A percentile compares a stretch with the other conserved stretches of the same genome.
Conservation (phyloP, 2,329 filamentous ascomycete genomes). For the Podosphaera leucotricha region DNA sequence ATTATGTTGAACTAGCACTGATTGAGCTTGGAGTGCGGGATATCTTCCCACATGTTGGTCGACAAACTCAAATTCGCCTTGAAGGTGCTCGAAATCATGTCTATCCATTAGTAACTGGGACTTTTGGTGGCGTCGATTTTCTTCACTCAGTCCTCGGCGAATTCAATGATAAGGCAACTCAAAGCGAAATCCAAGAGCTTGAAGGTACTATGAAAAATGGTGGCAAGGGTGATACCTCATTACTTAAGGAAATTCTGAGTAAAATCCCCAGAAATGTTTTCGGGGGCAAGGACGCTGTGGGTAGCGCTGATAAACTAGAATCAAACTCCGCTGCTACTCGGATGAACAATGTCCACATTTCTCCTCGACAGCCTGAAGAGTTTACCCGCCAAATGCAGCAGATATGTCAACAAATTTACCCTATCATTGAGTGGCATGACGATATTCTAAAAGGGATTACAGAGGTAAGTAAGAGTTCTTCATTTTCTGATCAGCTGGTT, state of each 20-base stretch:
- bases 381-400: constrained; percentile 16
- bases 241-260: constrained; percentile 49
- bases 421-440: constrained; percentile 82
- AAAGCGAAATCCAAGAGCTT: constrained; percentile 64
- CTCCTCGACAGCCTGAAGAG: constrained; percentile 42
- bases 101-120: constrained; percentile 50
- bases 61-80: constrained; percentile 38
- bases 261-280: constrained; percentile 52
- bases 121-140: constrained; percentile 66
- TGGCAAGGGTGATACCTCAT: constrained; percentile 19
- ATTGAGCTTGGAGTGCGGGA: constrained; percentile 44
- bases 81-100: constrained; percentile 42
- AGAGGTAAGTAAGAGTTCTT: constrained; percentile 33
- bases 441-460: constrained; percentile 77
- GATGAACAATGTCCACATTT: no score
- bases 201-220: constrained; percentile 45
- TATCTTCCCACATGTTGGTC: constrained; percentile 55
- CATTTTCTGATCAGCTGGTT: no score
- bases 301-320: constrained; percentile 38
- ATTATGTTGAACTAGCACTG: constrained; percentile 58
- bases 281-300: no score
- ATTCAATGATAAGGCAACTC: constrained; percentile 63
- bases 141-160: constrained; percentile 52
- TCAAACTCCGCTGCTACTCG: constrained; percentile 31
- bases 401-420: constrained; percentile 40